These are phyloP conservation scores for Tylopilus subfusipes DNA, from an alignment of 768 basidiomycete species.

Conservation along the genomic window DNA sequence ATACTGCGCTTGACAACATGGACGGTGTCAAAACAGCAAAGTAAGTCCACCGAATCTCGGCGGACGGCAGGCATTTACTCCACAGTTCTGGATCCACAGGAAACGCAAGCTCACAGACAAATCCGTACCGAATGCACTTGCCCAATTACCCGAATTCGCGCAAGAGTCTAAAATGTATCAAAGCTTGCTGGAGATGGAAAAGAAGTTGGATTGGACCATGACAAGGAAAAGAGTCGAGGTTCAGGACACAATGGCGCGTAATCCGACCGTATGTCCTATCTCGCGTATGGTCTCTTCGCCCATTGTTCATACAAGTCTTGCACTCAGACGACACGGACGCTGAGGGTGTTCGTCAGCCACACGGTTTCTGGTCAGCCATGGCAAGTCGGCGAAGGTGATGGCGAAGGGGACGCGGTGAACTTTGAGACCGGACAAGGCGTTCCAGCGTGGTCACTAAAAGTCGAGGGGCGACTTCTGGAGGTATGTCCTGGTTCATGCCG, in stretches of 20 bases:
- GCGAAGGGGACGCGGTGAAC: constrained; percentile 39
- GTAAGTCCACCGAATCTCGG: constrained; percentile 15
- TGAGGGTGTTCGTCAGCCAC: constrained; percentile 86
- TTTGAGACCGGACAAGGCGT: constrained; percentile 86
- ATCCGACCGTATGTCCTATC: constrained; percentile 46
- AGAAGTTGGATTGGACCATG: constrained; percentile 93
- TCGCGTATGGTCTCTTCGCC: neutral
- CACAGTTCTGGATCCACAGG: constrained; percentile 34
- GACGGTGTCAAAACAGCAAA: constrained; percentile 35
- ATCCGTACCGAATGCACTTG: constrained; percentile 70
- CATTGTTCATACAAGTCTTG: constrained; percentile 3
- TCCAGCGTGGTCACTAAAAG: constrained; percentile 82
- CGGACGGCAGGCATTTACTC: neutral
- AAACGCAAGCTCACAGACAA: constrained; percentile 80
- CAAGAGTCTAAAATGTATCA: constrained; percentile 85
- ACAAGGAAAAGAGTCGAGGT: constrained; percentile 87
- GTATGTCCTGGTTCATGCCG: constrained; percentile 35
- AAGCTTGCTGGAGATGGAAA: constrained; percentile 82
- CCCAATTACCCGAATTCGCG: constrained; percentile 70
- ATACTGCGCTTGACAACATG: constrained; percentile 11
- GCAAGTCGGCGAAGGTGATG: constrained; percentile 54
- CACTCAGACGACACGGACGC: constrained; percentile 76
- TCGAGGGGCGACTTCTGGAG: constrained; percentile 86
- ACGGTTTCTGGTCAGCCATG: constrained; percentile 82
- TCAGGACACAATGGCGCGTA: constrained; percentile 78